Evolutionary conservation across 768 basidiomycete species (phyloP), one percentile per base, ranked within the genome.

Genomic region (Lentinus tigrinus): DNA sequence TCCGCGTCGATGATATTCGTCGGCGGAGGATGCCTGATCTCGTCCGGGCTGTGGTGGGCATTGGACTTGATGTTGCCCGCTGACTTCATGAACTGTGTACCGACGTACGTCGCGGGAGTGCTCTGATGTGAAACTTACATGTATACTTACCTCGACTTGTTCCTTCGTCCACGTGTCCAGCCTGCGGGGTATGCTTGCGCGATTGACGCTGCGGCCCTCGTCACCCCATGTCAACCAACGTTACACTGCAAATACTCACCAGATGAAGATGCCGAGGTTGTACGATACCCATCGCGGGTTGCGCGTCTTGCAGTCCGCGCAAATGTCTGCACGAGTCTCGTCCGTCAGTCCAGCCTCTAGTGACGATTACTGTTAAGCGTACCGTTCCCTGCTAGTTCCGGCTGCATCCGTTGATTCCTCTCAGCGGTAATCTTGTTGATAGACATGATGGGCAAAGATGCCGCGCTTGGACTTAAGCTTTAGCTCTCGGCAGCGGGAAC

Each of bases 121-220:
- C 0, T 19, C 19, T 21, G 59, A 50, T 55, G 36, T 34, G 43
- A 55, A 56, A 57, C n/a, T 57, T 61, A 31, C 61, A 59, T 56
- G n/a, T n/a, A n/a, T 60, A n/a, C n/a, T n/a, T 60, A 92, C 93
- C 72, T 94, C 92, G 44, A 93, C 84, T 72, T 95, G 93, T 56
- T 96, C 93, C 66, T 86, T 91, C 46, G 84, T 81, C 93, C 93
- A 95, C 37, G 84, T 78, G 68, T 95, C 95, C 57, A 98, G 87
- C 77, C 95, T 96, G 52, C 95, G 83, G 75, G 97, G 95, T 50
- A 96, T 85, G 57, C 89, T 89, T 14, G 95, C 95, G 70, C 95
- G 97, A 64, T 82, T 84, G 40, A 93, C 79, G 66, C 94, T 95
- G n/a, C n/a, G n/a, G 59, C 3, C 16, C 31, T 5, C 17, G 26